These are phyloP conservation scores for Effrenium voratum DNA, from an alignment of 73 alveolate genomes.

Conservation along the genomic window DNA sequence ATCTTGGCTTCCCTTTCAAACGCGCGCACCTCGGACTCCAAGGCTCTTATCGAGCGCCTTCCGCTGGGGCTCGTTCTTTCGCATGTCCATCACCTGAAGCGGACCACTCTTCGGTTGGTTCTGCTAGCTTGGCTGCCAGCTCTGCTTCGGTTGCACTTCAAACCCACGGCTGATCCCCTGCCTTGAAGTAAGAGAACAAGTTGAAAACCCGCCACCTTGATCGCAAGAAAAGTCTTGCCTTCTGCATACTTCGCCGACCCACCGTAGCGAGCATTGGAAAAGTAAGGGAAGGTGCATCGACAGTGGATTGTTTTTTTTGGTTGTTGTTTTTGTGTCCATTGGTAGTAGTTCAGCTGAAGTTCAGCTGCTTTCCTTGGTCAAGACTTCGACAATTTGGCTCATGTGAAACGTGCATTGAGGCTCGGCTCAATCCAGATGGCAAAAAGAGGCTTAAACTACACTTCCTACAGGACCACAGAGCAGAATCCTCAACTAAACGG, in stretches of 20 bases:
- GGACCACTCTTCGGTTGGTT: neutral
- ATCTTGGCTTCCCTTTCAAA: neutral
- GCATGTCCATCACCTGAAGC: constrained; percentile 78
- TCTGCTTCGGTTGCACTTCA: neutral
- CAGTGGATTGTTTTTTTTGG: too few relatives aligned
- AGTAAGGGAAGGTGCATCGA: too few relatives aligned
- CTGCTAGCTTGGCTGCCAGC: neutral
- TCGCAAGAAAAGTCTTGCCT: neutral
- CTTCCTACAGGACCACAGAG: too few relatives aligned
- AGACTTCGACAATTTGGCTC: too few relatives aligned
- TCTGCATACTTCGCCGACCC: neutral
- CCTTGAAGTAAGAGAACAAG: neutral
- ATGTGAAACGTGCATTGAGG: too few relatives aligned
- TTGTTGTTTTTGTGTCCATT: too few relatives aligned
- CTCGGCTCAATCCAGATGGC: too few relatives aligned
- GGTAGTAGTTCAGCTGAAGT: too few relatives aligned
- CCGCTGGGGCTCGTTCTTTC: constrained; percentile 61
- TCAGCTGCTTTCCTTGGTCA: too few relatives aligned
- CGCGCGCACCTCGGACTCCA: neutral
- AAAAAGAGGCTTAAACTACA: too few relatives aligned
- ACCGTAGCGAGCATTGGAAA: neutral
- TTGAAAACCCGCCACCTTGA: neutral
- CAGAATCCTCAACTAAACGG: too few relatives aligned
- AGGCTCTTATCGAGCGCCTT: constrained; percentile 71
- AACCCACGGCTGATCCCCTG: neutral